These are phyloP conservation scores for Ophiocordyceps australis DNA, from an alignment of 2,329 filamentous ascomycete species.

Conservation along the genomic window DNA sequence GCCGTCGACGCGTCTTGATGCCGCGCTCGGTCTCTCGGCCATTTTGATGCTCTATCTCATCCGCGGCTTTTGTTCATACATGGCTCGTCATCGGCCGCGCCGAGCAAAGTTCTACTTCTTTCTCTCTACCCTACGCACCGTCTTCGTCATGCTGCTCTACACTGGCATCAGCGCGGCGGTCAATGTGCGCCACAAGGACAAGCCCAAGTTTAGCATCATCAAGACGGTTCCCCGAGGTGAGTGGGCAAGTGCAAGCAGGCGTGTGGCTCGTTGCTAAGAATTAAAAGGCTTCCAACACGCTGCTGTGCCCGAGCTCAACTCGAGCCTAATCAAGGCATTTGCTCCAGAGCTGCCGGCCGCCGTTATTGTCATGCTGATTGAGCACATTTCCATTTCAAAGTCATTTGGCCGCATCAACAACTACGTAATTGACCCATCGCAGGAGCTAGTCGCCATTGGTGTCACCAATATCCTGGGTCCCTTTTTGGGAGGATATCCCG, in stretches of 20 bases:
- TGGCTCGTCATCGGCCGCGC: constrained; percentile 48
- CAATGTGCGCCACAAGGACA: constrained; percentile 38
- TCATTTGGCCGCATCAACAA: constrained; percentile 93
- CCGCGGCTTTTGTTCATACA: constrained; percentile 39
- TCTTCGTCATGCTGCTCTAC: constrained; percentile 67
- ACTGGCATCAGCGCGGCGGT: constrained; percentile 58
- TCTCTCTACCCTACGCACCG: constrained; percentile 57
- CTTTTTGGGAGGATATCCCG: constrained; percentile 81
- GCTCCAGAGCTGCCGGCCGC: constrained; percentile 49
- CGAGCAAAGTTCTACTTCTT: constrained; percentile 61
- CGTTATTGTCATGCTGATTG: constrained; percentile 81
- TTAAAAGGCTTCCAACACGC: constrained; percentile 54
- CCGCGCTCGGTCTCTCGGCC: constrained; percentile 55
- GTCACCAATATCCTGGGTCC: constrained; percentile 79
- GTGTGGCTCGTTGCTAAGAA: too few species aligned
- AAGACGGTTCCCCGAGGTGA: constrained; percentile 50
- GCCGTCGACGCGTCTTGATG: constrained; percentile 39
- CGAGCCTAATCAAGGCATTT: constrained; percentile 42
- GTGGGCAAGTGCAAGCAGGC: too few species aligned
- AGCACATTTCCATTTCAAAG: constrained; percentile 94
- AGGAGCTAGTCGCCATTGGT: constrained; percentile 90
- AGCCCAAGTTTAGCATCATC: constrained; percentile 46
- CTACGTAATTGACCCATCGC: constrained; percentile 87
- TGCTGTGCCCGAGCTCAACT: constrained; percentile 43
- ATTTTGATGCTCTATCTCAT: constrained; percentile 51